Percentiles rank a stretch among this genome's conserved stretches.
Conservation (phyloP, 73 alveolate species). For the Paramecium pentaurelia region DNA sequence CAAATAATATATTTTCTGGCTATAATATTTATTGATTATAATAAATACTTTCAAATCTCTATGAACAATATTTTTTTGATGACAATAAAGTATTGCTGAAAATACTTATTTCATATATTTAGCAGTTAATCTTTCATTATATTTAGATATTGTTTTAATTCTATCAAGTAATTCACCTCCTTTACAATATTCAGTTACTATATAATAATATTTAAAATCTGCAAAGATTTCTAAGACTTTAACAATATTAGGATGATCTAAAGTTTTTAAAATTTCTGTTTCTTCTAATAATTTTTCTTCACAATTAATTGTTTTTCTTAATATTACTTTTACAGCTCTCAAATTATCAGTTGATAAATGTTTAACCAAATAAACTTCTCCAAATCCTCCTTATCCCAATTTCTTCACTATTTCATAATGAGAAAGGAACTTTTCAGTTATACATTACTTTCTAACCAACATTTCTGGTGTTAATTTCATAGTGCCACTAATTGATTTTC, state of each 20-base stretch:
- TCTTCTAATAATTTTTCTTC: constrained; percentile 58
- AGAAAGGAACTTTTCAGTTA: background rate
- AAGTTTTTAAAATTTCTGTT: constrained; percentile 31
- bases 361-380: constrained; percentile 48
- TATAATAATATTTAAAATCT: constrained; percentile 51
- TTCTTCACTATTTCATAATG: constrained; percentile 36
- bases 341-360: constrained; percentile 32
- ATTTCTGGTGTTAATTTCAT: constrained; percentile 16
- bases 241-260: constrained; percentile 60
- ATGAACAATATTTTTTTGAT: constrained; percentile 73
- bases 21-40: background rate
- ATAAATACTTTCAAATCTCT: constrained; percentile 68
- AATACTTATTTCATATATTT: constrained; percentile 73
- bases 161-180: constrained; percentile 84
- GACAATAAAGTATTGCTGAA: constrained; percentile 75
- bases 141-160: constrained; percentile 61
- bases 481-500: background rate
- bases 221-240: constrained; percentile 49
- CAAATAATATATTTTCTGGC: constrained; percentile 67
- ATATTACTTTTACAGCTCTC: constrained; percentile 52
- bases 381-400: constrained; percentile 59
- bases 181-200: constrained; percentile 58
- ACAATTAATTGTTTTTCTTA: background rate
- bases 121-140: constrained; percentile 72
- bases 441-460: constrained; percentile 34